Evolutionary conservation across 2,329 filamentous ascomycete genomes (phyloP).

Genomic region (Epichloe bromicola): DNA sequence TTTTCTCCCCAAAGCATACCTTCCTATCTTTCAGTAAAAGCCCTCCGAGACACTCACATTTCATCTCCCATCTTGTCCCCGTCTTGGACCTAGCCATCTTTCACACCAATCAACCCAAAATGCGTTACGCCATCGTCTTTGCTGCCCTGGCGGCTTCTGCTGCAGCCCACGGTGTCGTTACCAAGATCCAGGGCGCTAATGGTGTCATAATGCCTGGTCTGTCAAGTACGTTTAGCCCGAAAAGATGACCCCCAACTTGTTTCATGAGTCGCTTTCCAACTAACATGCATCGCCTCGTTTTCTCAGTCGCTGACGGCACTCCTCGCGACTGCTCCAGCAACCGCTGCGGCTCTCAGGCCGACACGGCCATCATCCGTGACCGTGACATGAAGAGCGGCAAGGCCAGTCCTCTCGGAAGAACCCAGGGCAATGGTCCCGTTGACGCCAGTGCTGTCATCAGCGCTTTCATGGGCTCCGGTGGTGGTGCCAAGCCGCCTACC

Average conservation of each 20-base stretch:
- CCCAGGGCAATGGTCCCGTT: constrained; percentile 44
- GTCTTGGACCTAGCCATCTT: not conserved
- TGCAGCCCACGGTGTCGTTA: constrained; percentile 46
- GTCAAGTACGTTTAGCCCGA: constrained; percentile 12
- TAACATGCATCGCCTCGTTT: constrained; percentile 4
- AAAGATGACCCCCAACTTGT: not conserved
- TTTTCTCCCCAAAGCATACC: not conserved
- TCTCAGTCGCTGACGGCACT: constrained; percentile 47
- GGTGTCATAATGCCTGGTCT: constrained; percentile 50
- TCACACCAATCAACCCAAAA: constrained; percentile 8
- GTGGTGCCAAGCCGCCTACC: constrained; percentile 17
- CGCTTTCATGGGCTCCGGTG: constrained; percentile 43
- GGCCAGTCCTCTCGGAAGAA: constrained; percentile 49
- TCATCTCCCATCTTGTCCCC: too few species aligned
- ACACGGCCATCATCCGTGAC: constrained; percentile 57
- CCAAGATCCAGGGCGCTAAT: constrained; percentile 44
- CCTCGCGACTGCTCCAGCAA: constrained; percentile 53
- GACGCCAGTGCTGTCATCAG: constrained; percentile 43
- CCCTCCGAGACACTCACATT: too few species aligned
- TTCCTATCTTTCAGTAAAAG: not conserved
- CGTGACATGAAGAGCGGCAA: constrained; percentile 41
- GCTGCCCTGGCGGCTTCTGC: constrained; percentile 30
- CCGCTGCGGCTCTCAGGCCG: constrained; percentile 50
- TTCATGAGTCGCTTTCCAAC: not conserved
- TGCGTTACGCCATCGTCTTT: constrained; percentile 17